These are phyloP conservation scores for Fusarium nodosum DNA, from an alignment of 2,329 filamentous ascomycete genomes.

Conservation along the genomic window DNA sequence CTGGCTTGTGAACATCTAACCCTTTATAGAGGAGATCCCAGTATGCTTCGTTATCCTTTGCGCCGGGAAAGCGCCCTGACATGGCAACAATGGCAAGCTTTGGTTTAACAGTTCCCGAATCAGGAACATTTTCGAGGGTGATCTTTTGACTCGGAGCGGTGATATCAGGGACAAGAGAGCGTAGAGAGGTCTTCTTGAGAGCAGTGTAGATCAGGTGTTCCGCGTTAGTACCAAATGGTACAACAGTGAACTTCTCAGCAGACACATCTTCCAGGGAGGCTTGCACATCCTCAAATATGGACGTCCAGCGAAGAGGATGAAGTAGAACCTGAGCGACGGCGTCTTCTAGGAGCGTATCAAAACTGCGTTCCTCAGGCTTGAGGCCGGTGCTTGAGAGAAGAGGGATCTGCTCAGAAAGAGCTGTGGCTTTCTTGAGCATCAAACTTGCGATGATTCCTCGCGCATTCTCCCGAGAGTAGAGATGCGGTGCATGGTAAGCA, in stretches of 20 bases:
- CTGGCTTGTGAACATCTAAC: slow-evolving; percentile 71
- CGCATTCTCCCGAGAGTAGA: slow-evolving; percentile 38
- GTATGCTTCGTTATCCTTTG: slow-evolving; percentile 70
- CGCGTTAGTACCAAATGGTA: slow-evolving; percentile 27
- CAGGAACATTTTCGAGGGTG: rapidly evolving
- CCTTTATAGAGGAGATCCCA: slow-evolving; percentile 76
- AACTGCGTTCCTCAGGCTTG: slow-evolving; percentile 29
- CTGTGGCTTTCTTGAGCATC: slow-evolving; percentile 5
- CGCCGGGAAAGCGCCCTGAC: slow-evolving; percentile 73
- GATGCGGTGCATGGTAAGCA: slow-evolving; percentile 40
- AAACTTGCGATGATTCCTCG: slow-evolving; percentile 12
- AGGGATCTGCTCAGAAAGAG: slow-evolving; percentile 14
- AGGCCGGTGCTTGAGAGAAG: slow-evolving; percentile 23
- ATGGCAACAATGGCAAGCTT: slow-evolving; percentile 72
- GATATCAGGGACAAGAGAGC: slow-evolving; percentile 17
- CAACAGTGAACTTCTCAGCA: slow-evolving; percentile 21
- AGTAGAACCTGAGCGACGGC: slow-evolving; percentile 30
- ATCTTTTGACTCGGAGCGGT: rapidly evolving
- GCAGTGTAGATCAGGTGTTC: slow-evolving; percentile 43
- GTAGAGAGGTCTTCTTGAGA: slow-evolving; percentile 36
- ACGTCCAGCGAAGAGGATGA: slow-evolving; percentile 33
- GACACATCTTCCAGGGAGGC: slow-evolving; percentile 1
- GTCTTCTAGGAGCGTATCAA: slow-evolving; percentile 30
- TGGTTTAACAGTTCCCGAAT: slow-evolving; percentile 15
- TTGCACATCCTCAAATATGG: slow-evolving; percentile 28